phyloP scores from a whole-genome alignment of 73 alveolate species.

The Diophrys sp. region DNA sequence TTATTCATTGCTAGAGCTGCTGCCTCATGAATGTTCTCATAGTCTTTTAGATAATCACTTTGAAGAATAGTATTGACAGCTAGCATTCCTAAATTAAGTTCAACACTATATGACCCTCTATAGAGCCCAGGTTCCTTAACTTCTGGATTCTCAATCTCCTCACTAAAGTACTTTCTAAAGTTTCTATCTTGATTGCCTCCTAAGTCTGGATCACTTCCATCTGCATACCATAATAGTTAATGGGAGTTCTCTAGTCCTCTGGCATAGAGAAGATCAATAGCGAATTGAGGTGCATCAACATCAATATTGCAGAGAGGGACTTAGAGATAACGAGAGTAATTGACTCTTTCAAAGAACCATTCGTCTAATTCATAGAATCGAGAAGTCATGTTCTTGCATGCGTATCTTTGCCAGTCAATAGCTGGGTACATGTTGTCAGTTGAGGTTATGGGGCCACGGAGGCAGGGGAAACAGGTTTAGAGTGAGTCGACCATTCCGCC shows the following conservation, averaged over 20 bases:
- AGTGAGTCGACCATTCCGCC: conserved; percentile 75
- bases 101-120: conserved; percentile 75
- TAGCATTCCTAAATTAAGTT: conserved; percentile 70
- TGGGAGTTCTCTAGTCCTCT: conserved; percentile 55
- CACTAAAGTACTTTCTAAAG: conserved; percentile 59
- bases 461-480: conserved; percentile 64
- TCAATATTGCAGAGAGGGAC: conserved; percentile 82
- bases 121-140: conserved; percentile 73
- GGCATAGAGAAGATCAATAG: conserved; percentile 79
- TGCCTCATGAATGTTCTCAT: conserved; percentile 62
- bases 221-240: conserved; percentile 85
- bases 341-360: conserved; percentile 57
- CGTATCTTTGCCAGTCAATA: conserved; percentile 76
- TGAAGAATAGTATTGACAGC: conserved; percentile 83
- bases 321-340: conserved; percentile 69
- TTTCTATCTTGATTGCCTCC: conserved; percentile 87
- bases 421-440: conserved; percentile 84
- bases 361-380: conserved; percentile 60
- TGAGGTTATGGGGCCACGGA: conserved; percentile 40
- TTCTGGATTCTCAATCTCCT: conserved; percentile 74
- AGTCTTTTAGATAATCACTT: conserved; percentile 76
- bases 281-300: conserved; percentile 68
- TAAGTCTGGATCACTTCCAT: conserved; percentile 78
- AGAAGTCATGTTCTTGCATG: conserved; percentile 62
- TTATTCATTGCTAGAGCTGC: background rate